Conservation (phyloP, 129 eudicot genomes). For the Sambucus nigra region DNA sequence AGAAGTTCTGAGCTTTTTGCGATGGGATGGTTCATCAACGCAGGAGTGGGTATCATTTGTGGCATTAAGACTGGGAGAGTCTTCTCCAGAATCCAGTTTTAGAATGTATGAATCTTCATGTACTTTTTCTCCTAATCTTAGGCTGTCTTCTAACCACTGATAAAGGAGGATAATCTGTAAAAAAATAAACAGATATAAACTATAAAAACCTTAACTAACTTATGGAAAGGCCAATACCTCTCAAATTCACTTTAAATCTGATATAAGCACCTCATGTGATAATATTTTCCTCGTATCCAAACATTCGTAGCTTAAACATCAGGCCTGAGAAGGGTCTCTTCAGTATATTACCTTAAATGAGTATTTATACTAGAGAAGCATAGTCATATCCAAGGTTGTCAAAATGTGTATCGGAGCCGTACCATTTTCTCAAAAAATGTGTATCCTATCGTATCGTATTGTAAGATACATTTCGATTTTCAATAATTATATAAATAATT, state of each 20-base stretch:
- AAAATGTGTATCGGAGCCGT: too few species aligned
- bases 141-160: slow-evolving; percentile 88
- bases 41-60: slow-evolving; percentile 8
- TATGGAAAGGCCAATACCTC: background rate
- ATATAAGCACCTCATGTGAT: background rate
- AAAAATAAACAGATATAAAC: slow-evolving; percentile 1
- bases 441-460: too few species aligned
- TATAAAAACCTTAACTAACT: background rate
- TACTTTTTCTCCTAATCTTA: slow-evolving; percentile 58
- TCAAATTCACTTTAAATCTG: background rate
- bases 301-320: too few species aligned
- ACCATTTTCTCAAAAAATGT: too few species aligned
- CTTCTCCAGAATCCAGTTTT: slow-evolving; percentile 20
- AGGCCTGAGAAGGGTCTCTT: too few species aligned
- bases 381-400: too few species aligned
- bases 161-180: slow-evolving; percentile 57
- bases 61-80: slow-evolving; percentile 10
- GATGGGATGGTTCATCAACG: slow-evolving; percentile 14
- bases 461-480: too few species aligned
- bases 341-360: too few species aligned
- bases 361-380: too few species aligned
- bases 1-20: slow-evolving; percentile 39
- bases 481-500: too few species aligned
- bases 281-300: background rate
- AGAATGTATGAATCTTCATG: slow-evolving; percentile 43